Conservation (phyloP, 148 eudicot species). For the Diospyros kaki region DNA sequence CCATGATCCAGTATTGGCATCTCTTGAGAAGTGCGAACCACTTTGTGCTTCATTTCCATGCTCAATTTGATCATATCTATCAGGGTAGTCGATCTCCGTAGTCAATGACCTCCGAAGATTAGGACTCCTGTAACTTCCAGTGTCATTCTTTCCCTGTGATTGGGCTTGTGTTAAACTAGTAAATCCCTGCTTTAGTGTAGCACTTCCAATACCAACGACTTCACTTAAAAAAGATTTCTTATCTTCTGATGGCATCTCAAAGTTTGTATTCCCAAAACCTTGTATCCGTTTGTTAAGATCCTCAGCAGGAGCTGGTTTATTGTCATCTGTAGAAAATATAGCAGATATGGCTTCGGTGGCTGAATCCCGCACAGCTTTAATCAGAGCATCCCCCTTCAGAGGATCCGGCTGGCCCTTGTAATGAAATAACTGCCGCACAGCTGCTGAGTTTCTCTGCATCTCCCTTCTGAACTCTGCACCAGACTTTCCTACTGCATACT, state of each 20-base stretch:
- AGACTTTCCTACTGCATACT: slow-evolving; percentile 86
- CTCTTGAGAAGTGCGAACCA: slow-evolving; percentile 35
- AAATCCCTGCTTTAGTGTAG: slow-evolving; percentile 77
- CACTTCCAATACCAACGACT: slow-evolving; percentile 89
- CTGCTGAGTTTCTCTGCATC: slow-evolving; percentile 95
- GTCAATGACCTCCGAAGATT: slow-evolving; percentile 79
- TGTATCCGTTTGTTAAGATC: slow-evolving; percentile 66
- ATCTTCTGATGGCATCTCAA: slow-evolving; percentile 57
- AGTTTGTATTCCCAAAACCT: slow-evolving; percentile 90
- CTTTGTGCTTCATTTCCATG: slow-evolving; percentile 40
- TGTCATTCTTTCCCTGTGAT: slow-evolving; percentile 55
- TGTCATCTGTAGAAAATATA: slow-evolving; percentile 77
- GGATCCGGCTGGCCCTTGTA: slow-evolving; percentile 86
- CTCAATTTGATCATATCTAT: slow-evolving; percentile 48
- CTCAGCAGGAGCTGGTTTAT: slow-evolving; percentile 56
- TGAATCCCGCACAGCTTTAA: slow-evolving; percentile 88
- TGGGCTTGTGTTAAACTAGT: slow-evolving; percentile 62
- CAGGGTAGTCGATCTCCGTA: slow-evolving; percentile 49
- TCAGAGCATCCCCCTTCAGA: slow-evolving; percentile 85
- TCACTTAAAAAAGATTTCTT: slow-evolving; percentile 84
- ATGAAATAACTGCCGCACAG: slow-evolving; percentile 81
- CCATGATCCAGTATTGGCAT: slow-evolving; percentile 57
- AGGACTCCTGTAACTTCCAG: slow-evolving; percentile 82
- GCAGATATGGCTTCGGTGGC: slow-evolving; percentile 91
- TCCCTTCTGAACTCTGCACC: slow-evolving; percentile 92